These are phyloP conservation scores for Podospora didyma DNA, from an alignment of 495 filamentous ascomycete species.

Conservation along the genomic window DNA sequence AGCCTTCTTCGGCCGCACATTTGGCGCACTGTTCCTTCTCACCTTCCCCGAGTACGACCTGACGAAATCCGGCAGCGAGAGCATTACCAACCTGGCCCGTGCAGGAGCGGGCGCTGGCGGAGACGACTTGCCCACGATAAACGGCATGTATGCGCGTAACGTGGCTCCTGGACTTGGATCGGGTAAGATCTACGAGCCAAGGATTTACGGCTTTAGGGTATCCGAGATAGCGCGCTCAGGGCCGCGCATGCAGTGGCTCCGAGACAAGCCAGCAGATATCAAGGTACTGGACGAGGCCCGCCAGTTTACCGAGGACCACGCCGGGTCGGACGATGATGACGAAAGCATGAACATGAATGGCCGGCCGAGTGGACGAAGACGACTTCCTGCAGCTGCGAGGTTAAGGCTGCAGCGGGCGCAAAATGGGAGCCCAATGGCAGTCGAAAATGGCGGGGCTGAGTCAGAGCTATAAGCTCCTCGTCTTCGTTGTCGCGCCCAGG, in stretches of 20 bases:
- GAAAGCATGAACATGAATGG: constrained; percentile 42
- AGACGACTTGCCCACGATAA: constrained; percentile 57
- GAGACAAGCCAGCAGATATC: constrained; percentile 75
- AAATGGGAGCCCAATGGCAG: constrained; percentile 51
- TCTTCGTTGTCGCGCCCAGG: background rate
- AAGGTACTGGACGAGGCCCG: constrained; percentile 76
- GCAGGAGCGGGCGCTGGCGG: constrained; percentile 21
- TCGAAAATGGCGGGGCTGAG: constrained; percentile 46
- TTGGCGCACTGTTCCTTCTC: constrained; percentile 90
- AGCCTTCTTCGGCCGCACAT: constrained; percentile 96
- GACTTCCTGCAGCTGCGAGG: constrained; percentile 21
- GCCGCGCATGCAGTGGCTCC: constrained; percentile 94
- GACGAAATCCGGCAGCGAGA: constrained; percentile 47
- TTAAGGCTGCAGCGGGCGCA: constrained; percentile 24
- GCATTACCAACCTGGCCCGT: constrained; percentile 35
- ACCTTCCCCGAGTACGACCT: constrained; percentile 95
- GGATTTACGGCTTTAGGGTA: constrained; percentile 94
- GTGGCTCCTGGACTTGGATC: constrained; percentile 82
- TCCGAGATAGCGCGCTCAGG: constrained; percentile 81
- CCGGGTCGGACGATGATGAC: constrained; percentile 43
- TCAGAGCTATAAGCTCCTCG: constrained; percentile 36
- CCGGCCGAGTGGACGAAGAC: constrained; percentile 32
- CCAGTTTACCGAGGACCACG: constrained; percentile 47
- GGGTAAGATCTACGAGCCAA: constrained; percentile 85
- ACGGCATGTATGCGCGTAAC: constrained; percentile 78